Percentiles rank a stretch among this genome's conserved stretches.
These are phyloP conservation scores for Colletotrichum liaoningense DNA, from an alignment of 2,329 filamentous ascomycete genomes.

Conservation along the genomic window DNA sequence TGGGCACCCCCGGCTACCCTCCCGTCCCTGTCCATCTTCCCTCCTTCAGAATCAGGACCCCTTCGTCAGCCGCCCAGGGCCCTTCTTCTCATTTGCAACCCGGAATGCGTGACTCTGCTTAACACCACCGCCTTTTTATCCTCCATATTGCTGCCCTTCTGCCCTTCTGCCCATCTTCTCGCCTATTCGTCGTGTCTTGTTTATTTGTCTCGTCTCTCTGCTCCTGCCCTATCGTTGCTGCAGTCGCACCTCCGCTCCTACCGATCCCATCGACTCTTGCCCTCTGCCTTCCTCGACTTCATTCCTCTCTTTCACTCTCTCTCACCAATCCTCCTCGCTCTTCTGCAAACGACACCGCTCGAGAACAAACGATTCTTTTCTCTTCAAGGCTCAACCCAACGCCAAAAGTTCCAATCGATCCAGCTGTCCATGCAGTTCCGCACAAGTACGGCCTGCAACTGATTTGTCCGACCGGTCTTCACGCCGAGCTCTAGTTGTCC, in stretches of 20 bases:
- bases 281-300: too few relatives aligned
- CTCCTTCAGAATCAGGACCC: slow-evolving; percentile 1
- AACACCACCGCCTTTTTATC: slow-evolving; percentile 11
- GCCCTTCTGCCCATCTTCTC: slow-evolving; percentile 7
- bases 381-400: background rate
- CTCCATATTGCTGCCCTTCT: slow-evolving; percentile 23
- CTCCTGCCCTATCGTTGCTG: background rate
- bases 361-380: background rate
- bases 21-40: background rate
- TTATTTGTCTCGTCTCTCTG: slow-evolving; percentile 5
- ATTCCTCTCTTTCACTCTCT: background rate
- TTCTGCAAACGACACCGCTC: background rate
- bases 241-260: background rate
- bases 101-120: slow-evolving; percentile 28
- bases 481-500: background rate
- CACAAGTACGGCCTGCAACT: background rate
- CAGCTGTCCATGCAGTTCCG: background rate
- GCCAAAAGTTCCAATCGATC: background rate
- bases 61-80: slow-evolving; percentile 9
- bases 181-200: slow-evolving; percentile 7
- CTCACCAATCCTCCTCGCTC: background rate
- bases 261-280: background rate
- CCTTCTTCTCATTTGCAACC: slow-evolving; percentile 26
- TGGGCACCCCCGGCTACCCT: slow-evolving; percentile 2
- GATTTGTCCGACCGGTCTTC: background rate